Evolutionary conservation across 352 stramenopile genomes (phyloP).

Genomic region (Phytophthora pluvialis): DNA sequence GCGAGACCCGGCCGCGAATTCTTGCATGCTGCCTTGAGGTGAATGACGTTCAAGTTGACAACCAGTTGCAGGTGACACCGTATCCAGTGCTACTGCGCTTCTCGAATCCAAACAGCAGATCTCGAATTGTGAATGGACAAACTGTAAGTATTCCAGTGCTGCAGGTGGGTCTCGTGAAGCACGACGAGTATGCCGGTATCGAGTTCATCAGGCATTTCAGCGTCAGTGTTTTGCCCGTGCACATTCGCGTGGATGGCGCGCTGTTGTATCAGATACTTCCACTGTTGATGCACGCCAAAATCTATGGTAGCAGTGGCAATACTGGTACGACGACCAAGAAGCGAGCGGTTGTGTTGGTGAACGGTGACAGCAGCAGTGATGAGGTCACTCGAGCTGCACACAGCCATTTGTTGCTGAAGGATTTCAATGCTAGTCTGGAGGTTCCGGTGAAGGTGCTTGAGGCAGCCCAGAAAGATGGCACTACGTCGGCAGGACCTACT

Average conservation of each 20-base stretch:
- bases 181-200: slow-evolving; percentile 87
- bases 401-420: slow-evolving; percentile 62
- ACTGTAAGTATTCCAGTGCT: slow-evolving; percentile 68
- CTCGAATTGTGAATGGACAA: slow-evolving; percentile 57
- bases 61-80: slow-evolving; percentile 81
- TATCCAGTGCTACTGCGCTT: slow-evolving; percentile 88
- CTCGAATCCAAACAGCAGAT: slow-evolving; percentile 63
- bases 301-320: slow-evolving; percentile 37
- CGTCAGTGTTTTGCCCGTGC: slow-evolving; percentile 67
- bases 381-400: slow-evolving; percentile 46
- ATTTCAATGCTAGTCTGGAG: slow-evolving; percentile 79
- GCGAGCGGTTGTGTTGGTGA: slow-evolving; percentile 32
- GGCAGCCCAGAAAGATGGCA: slow-evolving; percentile 67
- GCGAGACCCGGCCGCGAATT: slow-evolving; percentile 61
- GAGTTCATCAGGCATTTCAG: slow-evolving; percentile 90
- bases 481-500: slow-evolving; percentile 45
- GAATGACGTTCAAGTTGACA: slow-evolving; percentile 88
- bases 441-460: slow-evolving; percentile 78
- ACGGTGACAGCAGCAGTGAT: slow-evolving; percentile 33
- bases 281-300: slow-evolving; percentile 63
- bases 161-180: slow-evolving; percentile 80
- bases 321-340: slow-evolving; percentile 24
- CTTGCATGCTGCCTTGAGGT: slow-evolving; percentile 74
- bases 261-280: slow-evolving; percentile 80
- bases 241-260: slow-evolving; percentile 83